Base-by-base conservation (phyloP, 2,329 filamentous ascomycete species). In the Exophiala aquamarina region DNA sequence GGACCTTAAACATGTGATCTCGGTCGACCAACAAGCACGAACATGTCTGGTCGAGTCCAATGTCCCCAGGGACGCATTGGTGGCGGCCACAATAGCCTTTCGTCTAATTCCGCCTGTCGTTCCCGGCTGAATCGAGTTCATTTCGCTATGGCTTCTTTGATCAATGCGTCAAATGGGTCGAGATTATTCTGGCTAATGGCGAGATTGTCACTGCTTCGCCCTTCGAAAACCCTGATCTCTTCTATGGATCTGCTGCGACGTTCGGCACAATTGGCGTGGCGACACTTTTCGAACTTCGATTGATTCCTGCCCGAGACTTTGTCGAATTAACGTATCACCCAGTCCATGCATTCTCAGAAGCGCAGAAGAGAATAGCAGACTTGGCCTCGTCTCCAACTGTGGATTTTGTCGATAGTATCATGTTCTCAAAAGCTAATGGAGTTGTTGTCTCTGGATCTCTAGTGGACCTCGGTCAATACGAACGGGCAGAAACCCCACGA, bases 91-190 rank as follows among this genome's bases (percentile, higher is more conserved):
- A 1, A 58, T 83, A n/a, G 65, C 69, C 15, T 65, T 77, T 44
- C 75, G 74, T 1, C 68, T 86, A 1, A 69, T 86, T 2, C 82
- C 84, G 0, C 78, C 80, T 0, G 81, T 87, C 0, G 82, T 86
- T 4, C 84, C 84, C 78, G 83, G 86, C 60, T 9, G 84, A 87
- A 64, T 85, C 81, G 66, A 84, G 79, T 55, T 82, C 77, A 14
- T 89, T 88, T 68, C 80, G 78, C 39, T 73, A 85, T 59, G 83
- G 84, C 3, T 80, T 81, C 49, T 86, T 87, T 56, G 81, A 86
- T 59, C 70, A 72, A 2, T 84, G 76, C 0, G 69, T 87, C 45
- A 77, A 75, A 35, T 76, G 71, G 43, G 74, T 86, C n/a, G 83
- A 87, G 65, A 81, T 87, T 55, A 76, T 87, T 2, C 70, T 86